Evolutionary conservation across 352 stramenopile genomes (phyloP).

Genomic region (Phytophthora aleatoria): DNA sequence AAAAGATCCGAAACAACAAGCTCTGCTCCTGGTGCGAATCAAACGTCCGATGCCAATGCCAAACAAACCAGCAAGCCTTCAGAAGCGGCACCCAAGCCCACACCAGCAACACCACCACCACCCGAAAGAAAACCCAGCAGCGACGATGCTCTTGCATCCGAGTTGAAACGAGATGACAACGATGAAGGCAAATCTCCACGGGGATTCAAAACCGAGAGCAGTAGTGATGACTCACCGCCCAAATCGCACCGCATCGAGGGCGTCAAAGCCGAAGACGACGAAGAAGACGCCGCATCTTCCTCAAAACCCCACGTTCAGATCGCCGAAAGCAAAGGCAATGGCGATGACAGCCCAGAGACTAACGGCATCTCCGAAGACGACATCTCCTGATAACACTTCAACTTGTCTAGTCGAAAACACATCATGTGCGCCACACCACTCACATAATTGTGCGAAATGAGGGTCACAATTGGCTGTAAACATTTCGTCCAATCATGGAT

Average conservation of each 20-base stretch:
- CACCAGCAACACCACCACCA: not conserved
- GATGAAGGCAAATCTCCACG: conserved; percentile 10
- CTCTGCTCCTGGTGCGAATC: conserved; percentile 1
- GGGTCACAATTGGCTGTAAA: too few relatives aligned
- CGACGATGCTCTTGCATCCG: not conserved
- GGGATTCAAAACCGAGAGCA: conserved; percentile 13
- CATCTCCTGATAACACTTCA: not conserved
- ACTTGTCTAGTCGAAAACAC: not conserved
- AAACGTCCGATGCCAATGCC: conserved; percentile 2
- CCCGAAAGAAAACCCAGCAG: not conserved
- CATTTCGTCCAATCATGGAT: not conserved
- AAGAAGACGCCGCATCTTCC: not conserved
- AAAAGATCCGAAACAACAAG: not conserved
- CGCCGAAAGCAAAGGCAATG: conserved; percentile 13
- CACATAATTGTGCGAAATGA: not conserved
- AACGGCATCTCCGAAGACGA: conserved; percentile 13
- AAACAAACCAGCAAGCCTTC: conserved; percentile 3
- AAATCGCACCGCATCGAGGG: not conserved
- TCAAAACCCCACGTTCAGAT: not conserved
- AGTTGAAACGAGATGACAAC: not conserved
- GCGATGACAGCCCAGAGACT: conserved; percentile 6
- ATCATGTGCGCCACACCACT: conserved; percentile 2
- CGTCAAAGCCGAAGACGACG: not conserved
- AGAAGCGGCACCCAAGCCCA: not conserved
- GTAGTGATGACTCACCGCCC: conserved; percentile 6